Evolutionary conservation across 164 flowering plant genomes (phyloP).

Genomic region (Cinnamomum chago): DNA sequence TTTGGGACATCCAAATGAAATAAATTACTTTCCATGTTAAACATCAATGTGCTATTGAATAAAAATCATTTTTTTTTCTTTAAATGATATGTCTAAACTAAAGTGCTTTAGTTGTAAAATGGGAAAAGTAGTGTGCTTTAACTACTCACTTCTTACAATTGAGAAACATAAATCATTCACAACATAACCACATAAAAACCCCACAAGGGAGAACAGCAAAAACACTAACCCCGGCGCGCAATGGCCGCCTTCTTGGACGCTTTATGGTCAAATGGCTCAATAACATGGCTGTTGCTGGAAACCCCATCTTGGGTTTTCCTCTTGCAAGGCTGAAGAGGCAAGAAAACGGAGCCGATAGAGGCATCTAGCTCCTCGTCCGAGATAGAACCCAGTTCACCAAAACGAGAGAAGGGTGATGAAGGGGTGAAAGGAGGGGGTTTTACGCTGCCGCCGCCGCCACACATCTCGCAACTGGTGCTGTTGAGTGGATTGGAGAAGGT

Average conservation of each 20-base stretch:
- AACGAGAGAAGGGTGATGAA: background rate
- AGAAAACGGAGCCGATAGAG: conserved; percentile 13
- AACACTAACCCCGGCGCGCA: background rate
- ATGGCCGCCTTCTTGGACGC: background rate
- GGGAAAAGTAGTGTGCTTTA: too few species aligned
- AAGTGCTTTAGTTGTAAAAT: too few species aligned
- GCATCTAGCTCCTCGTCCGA: background rate
- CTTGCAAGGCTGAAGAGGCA: conserved; percentile 13
- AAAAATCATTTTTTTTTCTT: too few species aligned
- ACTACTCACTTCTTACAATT: too few species aligned
- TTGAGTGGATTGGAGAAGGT: conserved; percentile 9
- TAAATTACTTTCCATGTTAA: too few species aligned
- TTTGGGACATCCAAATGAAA: too few species aligned
- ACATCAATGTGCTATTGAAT: too few species aligned
- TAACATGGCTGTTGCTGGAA: too few species aligned
- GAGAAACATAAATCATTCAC: too few species aligned
- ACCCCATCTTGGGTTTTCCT: background rate
- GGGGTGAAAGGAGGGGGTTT: background rate
- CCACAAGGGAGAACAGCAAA: background rate
- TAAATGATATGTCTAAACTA: too few species aligned
- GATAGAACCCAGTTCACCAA: background rate
- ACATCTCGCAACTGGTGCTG: conserved; percentile 10
- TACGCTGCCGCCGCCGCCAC: background rate
- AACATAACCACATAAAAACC: too few species aligned
- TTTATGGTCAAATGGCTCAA: background rate